These are phyloP conservation scores for Echium plantagineum DNA, from an alignment of 257 asterid genomes.

Conservation along the genomic window DNA sequence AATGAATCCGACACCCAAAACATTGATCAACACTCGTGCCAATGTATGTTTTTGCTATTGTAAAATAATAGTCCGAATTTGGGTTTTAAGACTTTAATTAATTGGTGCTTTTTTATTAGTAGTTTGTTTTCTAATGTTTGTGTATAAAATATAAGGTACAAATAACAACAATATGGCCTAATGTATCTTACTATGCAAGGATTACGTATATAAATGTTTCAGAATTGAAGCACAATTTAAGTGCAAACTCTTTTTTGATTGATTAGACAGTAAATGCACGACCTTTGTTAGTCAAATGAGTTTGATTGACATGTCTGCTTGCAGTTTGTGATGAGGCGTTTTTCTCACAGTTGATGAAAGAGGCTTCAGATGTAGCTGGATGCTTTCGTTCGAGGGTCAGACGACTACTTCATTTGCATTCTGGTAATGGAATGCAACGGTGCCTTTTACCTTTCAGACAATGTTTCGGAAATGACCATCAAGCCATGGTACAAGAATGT, in stretches of 20 bases:
- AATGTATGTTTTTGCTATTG: conserved; percentile 17
- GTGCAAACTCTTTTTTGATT: no score
- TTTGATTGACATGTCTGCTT: conserved; percentile 7
- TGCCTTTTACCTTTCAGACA: conserved; percentile 32
- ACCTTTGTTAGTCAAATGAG: not conserved
- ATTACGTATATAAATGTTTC: no score
- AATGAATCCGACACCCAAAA: conserved; percentile 13
- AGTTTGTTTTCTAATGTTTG: no score
- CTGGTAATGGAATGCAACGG: conserved; percentile 39
- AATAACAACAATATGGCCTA: no score
- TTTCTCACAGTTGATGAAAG: conserved; percentile 70
- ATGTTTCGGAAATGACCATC: conserved; percentile 49
- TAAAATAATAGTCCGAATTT: not conserved
- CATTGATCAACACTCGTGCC: conserved; percentile 34
- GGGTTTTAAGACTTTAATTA: no score
- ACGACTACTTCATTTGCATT: conserved; percentile 62
- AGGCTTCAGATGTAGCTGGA: conserved; percentile 66
- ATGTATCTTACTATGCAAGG: no score
- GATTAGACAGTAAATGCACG: not conserved
- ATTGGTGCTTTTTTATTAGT: not conserved
- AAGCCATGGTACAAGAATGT: conserved; percentile 51
- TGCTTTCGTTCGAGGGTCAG: conserved; percentile 73
- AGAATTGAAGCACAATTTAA: no score
- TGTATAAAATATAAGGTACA: no score
- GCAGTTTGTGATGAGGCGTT: conserved; percentile 77